Base-by-base conservation (phyloP, 805 yeast genomes). In the Brettanomyces sp. region DNA sequence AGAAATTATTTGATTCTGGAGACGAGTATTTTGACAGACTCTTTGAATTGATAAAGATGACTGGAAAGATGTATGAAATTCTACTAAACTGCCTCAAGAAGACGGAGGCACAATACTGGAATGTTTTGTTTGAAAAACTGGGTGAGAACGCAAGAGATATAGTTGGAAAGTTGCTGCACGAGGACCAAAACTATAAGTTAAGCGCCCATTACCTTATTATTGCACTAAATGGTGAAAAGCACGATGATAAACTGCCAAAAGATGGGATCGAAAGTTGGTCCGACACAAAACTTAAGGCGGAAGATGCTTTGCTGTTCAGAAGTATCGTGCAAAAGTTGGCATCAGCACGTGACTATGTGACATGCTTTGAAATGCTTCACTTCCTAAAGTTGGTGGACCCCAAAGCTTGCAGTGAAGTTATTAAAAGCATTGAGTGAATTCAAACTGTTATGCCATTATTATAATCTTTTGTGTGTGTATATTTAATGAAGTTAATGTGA, bases 331-430 rank as follows among this genome's bases (percentile, higher is more conserved):
- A 61, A 44, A 69, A 72, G 59, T 61, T 77, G 43, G 59, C 64
- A 14, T 63, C 63, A 35, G 55, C 57, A 6, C 63, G 65, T n/a
- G 64, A 67, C 46, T 77, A 74, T 68, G 79, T 73, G 40, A 73
- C 77, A 55, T 71, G 79, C 38, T 76, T 74, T 56, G 81, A 77
- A 51, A 59, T 77, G 46, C 66, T 79, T 45, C 63, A 82, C 42
- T 77, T 74, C 52, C 68, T 77, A 45, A 77, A 77, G 53, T 55
- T 77, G 14, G 63, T 77, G 34, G 79, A 65, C 43, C 65, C 60
- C 33, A 52, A 56, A 23, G 47, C 56, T 18, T 60, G 63, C 44
- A 52, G 70, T 47, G 72, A 70, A 3, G 58, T 70, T 32, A 66
- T 72, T 5, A 61, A 47, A 13, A 21, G 18, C 7, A 18, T 39